These are phyloP conservation scores for Aspergillus calidoustus DNA, from an alignment of 2,329 filamentous ascomycete species.

Conservation along the genomic window DNA sequence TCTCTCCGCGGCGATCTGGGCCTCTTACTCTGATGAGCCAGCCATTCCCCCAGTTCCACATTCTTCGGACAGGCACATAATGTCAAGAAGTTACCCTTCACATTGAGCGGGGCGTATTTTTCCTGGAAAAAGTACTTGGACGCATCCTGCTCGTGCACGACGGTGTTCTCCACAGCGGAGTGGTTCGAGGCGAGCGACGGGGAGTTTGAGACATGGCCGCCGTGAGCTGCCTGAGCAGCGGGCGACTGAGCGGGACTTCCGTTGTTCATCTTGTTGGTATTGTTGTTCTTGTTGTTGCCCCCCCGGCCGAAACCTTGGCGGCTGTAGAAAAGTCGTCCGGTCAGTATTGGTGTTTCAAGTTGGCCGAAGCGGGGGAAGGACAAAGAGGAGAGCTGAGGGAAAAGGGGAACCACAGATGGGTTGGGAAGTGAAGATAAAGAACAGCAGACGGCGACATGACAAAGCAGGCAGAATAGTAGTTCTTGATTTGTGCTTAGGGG, in stretches of 20 bases:
- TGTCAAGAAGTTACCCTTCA: constrained; percentile 98
- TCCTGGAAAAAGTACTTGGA: constrained; percentile 57
- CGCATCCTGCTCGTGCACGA: constrained; percentile 46
- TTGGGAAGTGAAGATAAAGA: constrained; percentile 4
- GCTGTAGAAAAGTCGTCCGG: constrained; percentile 36
- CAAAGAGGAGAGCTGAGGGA: constrained; percentile 11
- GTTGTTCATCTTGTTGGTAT: constrained; percentile 46
- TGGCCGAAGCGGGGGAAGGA: constrained; percentile 12
- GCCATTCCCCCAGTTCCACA: constrained; percentile 92
- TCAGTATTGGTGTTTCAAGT: constrained; percentile 26
- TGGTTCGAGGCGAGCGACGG: constrained; percentile 45
- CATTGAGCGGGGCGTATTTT: constrained; percentile 76
- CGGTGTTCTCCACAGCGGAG: constrained; percentile 39
- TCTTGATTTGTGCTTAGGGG: constrained; percentile 12
- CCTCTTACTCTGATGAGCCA: constrained; percentile 83
- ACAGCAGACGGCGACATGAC: neutral
- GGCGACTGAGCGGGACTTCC: constrained; percentile 38
- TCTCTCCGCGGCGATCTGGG: neutral
- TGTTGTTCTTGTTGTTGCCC: constrained; percentile 39
- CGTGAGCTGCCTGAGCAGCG: constrained; percentile 27
- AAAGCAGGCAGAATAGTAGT: constrained; percentile 5
- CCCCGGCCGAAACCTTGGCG: constrained; percentile 55
- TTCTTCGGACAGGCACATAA: constrained; percentile 90
- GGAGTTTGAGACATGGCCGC: constrained; percentile 40
- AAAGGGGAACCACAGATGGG: neutral